phyloP scores from a whole-genome alignment of 805 yeast genomes.

The Wickerhamomyces sydowiorum region DNA sequence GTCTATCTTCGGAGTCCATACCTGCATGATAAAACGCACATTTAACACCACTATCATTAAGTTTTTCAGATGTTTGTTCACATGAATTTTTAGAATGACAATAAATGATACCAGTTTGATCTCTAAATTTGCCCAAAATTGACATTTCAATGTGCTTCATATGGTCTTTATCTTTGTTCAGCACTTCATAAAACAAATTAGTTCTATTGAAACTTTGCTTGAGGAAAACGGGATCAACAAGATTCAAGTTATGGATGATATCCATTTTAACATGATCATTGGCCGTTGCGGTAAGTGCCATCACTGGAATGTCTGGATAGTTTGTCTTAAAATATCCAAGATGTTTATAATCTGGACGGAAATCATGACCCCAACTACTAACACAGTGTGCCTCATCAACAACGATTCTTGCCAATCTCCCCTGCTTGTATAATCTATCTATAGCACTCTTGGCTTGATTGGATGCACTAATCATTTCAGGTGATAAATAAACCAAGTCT shows the following conservation, averaged over 20 bases:
- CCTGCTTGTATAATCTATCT: slow-evolving; percentile 44
- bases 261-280: slow-evolving; percentile 85
- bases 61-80: slow-evolving; percentile 66
- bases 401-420: slow-evolving; percentile 73
- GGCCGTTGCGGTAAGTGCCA: slow-evolving; percentile 98
- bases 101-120: slow-evolving; percentile 82
- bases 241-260: slow-evolving; percentile 69
- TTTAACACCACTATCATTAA: slow-evolving; percentile 55
- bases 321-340: slow-evolving; percentile 64
- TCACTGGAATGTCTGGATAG: slow-evolving; percentile 79
- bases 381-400: slow-evolving; percentile 99
- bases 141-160: slow-evolving; percentile 55
- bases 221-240: slow-evolving; percentile 56
- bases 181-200: slow-evolving; percentile 74
- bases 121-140: slow-evolving; percentile 43
- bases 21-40: slow-evolving; percentile 91
- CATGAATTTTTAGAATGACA: slow-evolving; percentile 89
- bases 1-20: slow-evolving; percentile 73
- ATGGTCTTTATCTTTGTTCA: slow-evolving; percentile 51
- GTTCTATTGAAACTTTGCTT: slow-evolving; percentile 92
- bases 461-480: slow-evolving; percentile 87
- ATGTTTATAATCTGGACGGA: slow-evolving; percentile 90
- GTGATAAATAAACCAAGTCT: slow-evolving; percentile 81
- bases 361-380: slow-evolving; percentile 98
- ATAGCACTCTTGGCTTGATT: slow-evolving; percentile 62